Percentiles rank a stretch among this genome's conserved stretches.
These are phyloP conservation scores for Kondoa subrosea DNA, from an alignment of 768 basidiomycete species.

Conservation along the genomic window DNA sequence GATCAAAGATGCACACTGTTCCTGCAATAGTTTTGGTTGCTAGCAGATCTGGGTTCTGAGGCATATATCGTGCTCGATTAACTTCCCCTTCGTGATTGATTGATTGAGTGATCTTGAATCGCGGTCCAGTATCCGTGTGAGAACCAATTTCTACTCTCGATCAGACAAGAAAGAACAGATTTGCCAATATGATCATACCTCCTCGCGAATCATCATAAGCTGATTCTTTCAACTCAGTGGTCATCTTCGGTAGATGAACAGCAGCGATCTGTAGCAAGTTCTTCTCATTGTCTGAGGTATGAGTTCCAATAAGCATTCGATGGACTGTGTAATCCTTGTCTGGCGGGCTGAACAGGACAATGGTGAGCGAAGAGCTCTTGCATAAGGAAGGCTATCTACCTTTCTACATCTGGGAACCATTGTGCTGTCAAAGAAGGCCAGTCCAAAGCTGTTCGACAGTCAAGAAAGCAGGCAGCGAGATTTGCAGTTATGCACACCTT, in stretches of 20 bases:
- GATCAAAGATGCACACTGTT: conserved; percentile 84
- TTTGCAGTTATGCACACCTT: too few species aligned
- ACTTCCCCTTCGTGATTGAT: conserved; percentile 94
- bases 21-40: conserved; percentile 85
- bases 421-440: conserved; percentile 97
- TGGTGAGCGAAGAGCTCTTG: too few species aligned
- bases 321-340: conserved; percentile 91
- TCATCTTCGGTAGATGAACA: conserved; percentile 76
- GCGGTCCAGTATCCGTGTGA: conserved; percentile 64
- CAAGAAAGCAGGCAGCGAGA: too few species aligned
- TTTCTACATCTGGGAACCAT: conserved; percentile 96
- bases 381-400: conserved; percentile 46
- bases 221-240: conserved; percentile 58
- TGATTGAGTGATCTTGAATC: conserved; percentile 74
- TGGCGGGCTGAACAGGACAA: conserved; percentile 45
- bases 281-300: conserved; percentile 84
- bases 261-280: conserved; percentile 93
- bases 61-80: conserved; percentile 96
- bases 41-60: conserved; percentile 90
- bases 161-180: background rate
- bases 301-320: conserved; percentile 85
- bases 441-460: too few species aligned
- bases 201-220: conserved; percentile 84
- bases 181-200: conserved; percentile 29
- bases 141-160: conserved; percentile 59